These are phyloP conservation scores for Trametes cingulata DNA, from an alignment of 768 basidiomycete species.

Conservation along the genomic window DNA sequence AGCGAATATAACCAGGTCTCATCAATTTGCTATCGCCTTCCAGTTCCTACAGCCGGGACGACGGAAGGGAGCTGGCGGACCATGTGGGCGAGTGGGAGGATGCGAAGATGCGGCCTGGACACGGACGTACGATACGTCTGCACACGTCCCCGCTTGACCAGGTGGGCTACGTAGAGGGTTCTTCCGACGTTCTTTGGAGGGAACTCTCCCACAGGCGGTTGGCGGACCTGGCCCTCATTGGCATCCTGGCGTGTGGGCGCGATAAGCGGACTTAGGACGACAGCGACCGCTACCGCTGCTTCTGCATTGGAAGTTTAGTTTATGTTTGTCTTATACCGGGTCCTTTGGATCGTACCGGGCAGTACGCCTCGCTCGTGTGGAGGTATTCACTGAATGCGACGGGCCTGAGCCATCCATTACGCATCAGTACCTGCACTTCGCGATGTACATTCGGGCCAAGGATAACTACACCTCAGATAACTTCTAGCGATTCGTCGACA, in stretches of 20 bases:
- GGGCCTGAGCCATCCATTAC: too few species aligned
- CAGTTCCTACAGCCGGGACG: background rate
- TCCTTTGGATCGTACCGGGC: too few species aligned
- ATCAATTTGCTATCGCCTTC: background rate
- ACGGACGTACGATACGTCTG: background rate
- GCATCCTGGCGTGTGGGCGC: background rate
- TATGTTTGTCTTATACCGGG: background rate
- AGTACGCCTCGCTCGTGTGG: too few species aligned
- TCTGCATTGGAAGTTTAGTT: background rate
- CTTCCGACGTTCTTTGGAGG: background rate
- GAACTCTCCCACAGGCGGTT: background rate
- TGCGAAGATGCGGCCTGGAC: background rate
- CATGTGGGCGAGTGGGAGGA: background rate
- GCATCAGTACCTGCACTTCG: too few species aligned
- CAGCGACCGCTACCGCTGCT: background rate
- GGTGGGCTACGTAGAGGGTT: background rate
- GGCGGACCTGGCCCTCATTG: background rate
- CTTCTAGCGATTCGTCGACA: too few species aligned
- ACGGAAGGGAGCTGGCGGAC: background rate
- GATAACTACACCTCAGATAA: too few species aligned
- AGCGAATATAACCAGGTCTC: background rate
- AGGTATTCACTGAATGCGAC: too few species aligned
- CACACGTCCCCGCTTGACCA: background rate
- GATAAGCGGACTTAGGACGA: background rate
- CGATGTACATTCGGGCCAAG: too few species aligned